These are phyloP conservation scores for Omphalotus olearius DNA, from an alignment of 1,284 basidiomycete species.

Conservation along the genomic window DNA sequence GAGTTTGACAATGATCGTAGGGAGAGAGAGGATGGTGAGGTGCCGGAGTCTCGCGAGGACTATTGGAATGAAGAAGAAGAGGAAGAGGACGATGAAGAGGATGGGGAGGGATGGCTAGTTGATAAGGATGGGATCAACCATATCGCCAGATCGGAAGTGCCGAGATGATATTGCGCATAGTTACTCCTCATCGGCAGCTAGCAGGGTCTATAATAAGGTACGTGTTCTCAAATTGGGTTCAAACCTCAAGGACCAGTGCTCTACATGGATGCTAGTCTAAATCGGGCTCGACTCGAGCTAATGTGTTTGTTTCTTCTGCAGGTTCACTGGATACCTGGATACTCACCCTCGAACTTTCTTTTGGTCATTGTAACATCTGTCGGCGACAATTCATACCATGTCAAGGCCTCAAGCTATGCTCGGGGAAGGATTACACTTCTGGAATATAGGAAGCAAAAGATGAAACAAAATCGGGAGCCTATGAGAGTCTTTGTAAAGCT, in stretches of 20 bases:
- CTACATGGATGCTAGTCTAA: background rate
- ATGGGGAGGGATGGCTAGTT: constrained; percentile 29
- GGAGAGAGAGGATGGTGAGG: constrained; percentile 19
- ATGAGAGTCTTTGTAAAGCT: too few relatives aligned
- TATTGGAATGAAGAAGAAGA: constrained; percentile 15
- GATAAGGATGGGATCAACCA: constrained; percentile 34
- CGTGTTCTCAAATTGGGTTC: background rate
- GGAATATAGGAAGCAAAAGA: too few relatives aligned
- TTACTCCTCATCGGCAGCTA: too few relatives aligned
- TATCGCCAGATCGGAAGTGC: constrained; percentile 34
- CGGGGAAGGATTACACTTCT: too few relatives aligned
- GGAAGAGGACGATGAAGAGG: constrained; percentile 20
- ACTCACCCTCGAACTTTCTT: background rate
- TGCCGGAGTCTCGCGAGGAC: constrained; percentile 4
- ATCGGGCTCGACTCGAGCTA: too few relatives aligned
- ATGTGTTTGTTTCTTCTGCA: background rate
- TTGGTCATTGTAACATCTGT: background rate
- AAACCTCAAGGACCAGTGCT: background rate
- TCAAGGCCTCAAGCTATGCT: background rate
- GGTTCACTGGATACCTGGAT: background rate
- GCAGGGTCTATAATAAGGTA: background rate
- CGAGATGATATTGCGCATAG: background rate
- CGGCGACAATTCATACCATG: background rate
- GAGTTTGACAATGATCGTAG: constrained; percentile 22
- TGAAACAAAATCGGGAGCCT: too few relatives aligned